Percentiles rank a stretch among this genome's conserved stretches.
Evolutionary conservation across 495 filamentous ascomycete genomes (phyloP).

Genomic region (Penicillium psychrofluorescens): DNA sequence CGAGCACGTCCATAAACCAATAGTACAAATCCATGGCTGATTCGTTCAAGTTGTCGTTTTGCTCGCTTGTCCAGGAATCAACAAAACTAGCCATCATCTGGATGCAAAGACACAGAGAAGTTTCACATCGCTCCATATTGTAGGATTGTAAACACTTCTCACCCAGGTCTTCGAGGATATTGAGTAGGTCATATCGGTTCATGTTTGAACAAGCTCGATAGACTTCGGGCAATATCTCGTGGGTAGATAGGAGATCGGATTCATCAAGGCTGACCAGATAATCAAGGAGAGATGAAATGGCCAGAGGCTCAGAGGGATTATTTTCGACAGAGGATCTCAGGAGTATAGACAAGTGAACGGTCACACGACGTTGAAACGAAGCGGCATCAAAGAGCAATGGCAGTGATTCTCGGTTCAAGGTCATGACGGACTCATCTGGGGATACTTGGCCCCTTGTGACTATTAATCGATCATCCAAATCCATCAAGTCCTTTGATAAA

Average conservation of each 20-base stretch:
- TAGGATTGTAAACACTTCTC: conserved; percentile 55
- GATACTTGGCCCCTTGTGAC: conserved; percentile 40
- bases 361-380: conserved; percentile 31
- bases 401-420: conserved; percentile 21
- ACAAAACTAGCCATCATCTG: conserved; percentile 61
- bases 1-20: conserved; percentile 60
- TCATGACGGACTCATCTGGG: conserved; percentile 16
- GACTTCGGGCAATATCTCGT: conserved; percentile 42
- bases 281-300: conserved; percentile 42
- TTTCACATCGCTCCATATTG: conserved; percentile 69
- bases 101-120: conserved; percentile 60
- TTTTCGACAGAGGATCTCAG: conserved; percentile 20
- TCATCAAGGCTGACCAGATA: conserved; percentile 51
- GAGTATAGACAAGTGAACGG: conserved; percentile 28
- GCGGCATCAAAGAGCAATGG: conserved; percentile 20
- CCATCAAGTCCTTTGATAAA: conserved; percentile 51
- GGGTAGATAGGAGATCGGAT: conserved; percentile 51
- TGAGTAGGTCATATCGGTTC: conserved; percentile 26
- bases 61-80: conserved; percentile 52
- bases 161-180: conserved; percentile 46
- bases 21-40: conserved; percentile 69
- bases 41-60: conserved; percentile 47
- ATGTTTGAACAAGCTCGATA: conserved; percentile 25
- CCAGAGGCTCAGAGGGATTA: conserved; percentile 22
- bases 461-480: conserved; percentile 67